Evolutionary conservation across 306 rosid genomes (phyloP), one percentile per base, ranked within the genome.

Genomic region (Cicer arietinum): DNA sequence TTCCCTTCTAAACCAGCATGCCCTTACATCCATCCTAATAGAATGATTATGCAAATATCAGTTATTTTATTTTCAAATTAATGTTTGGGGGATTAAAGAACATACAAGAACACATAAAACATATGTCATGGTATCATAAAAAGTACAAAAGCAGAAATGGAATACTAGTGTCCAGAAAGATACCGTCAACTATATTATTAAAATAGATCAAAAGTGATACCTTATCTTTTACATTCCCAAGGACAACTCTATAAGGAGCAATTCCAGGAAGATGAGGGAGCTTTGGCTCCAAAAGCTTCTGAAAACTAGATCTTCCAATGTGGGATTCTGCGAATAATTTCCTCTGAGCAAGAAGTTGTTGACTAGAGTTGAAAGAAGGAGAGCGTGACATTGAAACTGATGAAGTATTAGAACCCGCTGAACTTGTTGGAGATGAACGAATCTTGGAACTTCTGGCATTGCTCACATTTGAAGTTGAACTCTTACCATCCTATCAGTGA

Each of bases 261-360:
- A 90, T 82, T 74, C 86, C 89, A 59, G 98, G 83, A 77, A 75
- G 75, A 59, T 77, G 88, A 76, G 90, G 85, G 54, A 81, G 85
- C 70, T 74, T 84, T 71, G 98, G 98, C 82, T 92, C 98, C 84
- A 92, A 83, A 80, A 92, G 98, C 89, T 90, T 92, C 51, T 86
- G 89, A 75, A 92, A 90, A 85, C 92, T 90, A 67, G 94, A 74
- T 80, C 84, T 84, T 81, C 97, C 97, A 5, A 67, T 75, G 63
- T 87, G 89, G 83, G 94, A 84, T 80, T 89, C 92, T 22, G 89
- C 86, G 79, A 45, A 85, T 25, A 79, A 25, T 81, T 89, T 92
- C 84, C 89, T 87, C 74, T 86, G 96, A 77, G 83, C 79, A 77
- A 65, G 71, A 25, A 85, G 83, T 85, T 87, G 84, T 82, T 87